These are phyloP conservation scores for Zymoseptoria tritici DNA, from an alignment of 2,329 filamentous ascomycete genomes.

Conservation along the genomic window DNA sequence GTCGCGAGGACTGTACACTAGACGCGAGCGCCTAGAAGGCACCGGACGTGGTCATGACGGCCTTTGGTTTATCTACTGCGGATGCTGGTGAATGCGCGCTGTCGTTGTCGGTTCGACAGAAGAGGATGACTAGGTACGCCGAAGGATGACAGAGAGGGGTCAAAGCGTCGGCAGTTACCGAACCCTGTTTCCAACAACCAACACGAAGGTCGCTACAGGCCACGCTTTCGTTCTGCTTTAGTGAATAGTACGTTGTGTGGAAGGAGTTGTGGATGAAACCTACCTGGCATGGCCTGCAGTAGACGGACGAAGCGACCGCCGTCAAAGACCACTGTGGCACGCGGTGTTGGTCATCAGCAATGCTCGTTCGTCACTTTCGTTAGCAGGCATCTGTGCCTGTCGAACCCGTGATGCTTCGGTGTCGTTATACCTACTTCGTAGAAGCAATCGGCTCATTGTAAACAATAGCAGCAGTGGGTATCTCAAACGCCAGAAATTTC, in stretches of 20 bases:
- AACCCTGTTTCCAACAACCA: neutral
- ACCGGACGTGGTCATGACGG: conserved; percentile 11
- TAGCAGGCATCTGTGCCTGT: conserved; percentile 23
- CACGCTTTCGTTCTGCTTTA: neutral
- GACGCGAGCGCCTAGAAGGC: conserved; percentile 31
- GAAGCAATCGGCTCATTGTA: conserved; percentile 21
- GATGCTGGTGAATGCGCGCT: neutral
- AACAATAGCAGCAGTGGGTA: conserved; percentile 22
- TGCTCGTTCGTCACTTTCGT: conserved; percentile 16
- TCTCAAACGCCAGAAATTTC: conserved; percentile 25
- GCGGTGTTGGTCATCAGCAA: neutral
- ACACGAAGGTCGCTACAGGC: neutral
- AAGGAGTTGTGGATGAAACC: neutral
- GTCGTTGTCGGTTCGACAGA: conserved; percentile 7
- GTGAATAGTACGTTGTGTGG: neutral
- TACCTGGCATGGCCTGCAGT: neutral
- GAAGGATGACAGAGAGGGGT: neutral
- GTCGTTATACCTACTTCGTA: conserved; percentile 24
- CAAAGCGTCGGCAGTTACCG: neutral
- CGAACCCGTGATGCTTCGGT: conserved; percentile 26
- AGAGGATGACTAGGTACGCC: conserved; percentile 4
- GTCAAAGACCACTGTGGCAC: neutral
- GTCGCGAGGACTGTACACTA: conserved; percentile 24
- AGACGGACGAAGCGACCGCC: neutral
- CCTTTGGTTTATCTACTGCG: conserved; percentile 6